Base-by-base conservation (phyloP, 2,329 filamentous ascomycete genomes). In the Ophiosphaerella narmari region DNA sequence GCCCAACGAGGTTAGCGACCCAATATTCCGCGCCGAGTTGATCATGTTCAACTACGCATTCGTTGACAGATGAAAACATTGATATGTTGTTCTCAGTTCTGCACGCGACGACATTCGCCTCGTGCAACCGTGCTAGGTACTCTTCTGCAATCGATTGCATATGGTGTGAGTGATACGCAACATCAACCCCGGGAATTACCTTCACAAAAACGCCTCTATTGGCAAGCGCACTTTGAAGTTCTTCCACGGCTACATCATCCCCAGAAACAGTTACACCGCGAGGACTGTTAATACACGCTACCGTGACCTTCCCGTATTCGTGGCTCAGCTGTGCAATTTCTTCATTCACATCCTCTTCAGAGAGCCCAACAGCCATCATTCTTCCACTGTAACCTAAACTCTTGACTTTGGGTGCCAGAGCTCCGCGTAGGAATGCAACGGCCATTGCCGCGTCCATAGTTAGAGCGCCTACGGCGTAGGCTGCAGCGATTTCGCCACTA, bases 111-210 rank as follows among this genome's bases (percentile, higher is more conserved):
- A 57, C 43, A 23, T 48, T 14, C 12, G 47, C 41, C 16, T 49
- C 43, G 7, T 41, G 35, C 0, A 62, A 31, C 2, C 36, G 23
- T 4, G 38, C 43, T 12, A 54, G 39, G 39, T 68, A 70, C 18
- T 59, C 46, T 6, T 57, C 40, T 5, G 48, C 46, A 7, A 61
- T 52, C 4, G 37, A 40, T 13, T 43, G 36, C 75, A 78, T 78
- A 33, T 78, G 75, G 31, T 72, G 68, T 0, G 75, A 78, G 48
- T 80, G 78, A 44, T 80, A 80, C 0, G 78, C 78, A 9, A 62
- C 68, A 23, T 76, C 73, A 1, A 78, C 75, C 8, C 39, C 32
- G 2, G 81, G 70, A 11, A 63, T 50, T 1, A 29, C 26, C 26
- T 74, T 65, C 3, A 64, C 68, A 50, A 80, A 80, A 6, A 70